phyloP scores from a whole-genome alignment of 768 basidiomycete genomes.

The Stropharia rugosoannulata region DNA sequence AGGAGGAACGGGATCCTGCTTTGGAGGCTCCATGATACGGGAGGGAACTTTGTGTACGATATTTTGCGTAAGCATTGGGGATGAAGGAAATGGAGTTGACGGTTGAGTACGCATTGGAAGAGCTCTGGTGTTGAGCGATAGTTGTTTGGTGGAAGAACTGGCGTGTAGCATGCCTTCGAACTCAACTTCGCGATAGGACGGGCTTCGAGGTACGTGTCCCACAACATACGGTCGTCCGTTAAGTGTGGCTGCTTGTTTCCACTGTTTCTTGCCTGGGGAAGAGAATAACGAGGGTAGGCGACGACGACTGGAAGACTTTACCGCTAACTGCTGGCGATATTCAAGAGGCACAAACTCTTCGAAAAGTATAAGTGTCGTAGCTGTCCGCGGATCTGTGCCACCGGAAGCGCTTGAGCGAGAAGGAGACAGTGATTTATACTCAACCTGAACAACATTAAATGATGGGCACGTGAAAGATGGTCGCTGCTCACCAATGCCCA shows the following conservation, averaged over 20 bases:
- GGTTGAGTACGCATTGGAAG: constrained; percentile 17
- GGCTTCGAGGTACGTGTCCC: constrained; percentile 55
- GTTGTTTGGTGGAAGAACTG: constrained; percentile 44
- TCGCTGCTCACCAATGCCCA: constrained; percentile 78
- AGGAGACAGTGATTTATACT: constrained; percentile 76
- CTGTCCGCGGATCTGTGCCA: constrained; percentile 65
- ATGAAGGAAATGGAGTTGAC: constrained; percentile 8
- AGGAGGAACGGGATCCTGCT: constrained; percentile 19
- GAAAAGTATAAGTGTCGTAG: constrained; percentile 74
- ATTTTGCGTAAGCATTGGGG: constrained; percentile 16
- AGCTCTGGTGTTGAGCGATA: constrained; percentile 35
- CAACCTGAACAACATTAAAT: constrained; percentile 51
- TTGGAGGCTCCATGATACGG: constrained; percentile 18
- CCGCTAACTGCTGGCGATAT: constrained; percentile 75
- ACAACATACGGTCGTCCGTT: constrained; percentile 77
- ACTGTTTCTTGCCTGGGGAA: constrained; percentile 52
- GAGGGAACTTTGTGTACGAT: constrained; percentile 18
- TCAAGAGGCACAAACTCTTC: constrained; percentile 94
- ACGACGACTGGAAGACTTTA: constrained; percentile 48
- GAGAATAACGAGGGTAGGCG: constrained; percentile 72
- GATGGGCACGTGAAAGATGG: not conserved
- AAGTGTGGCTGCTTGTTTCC: constrained; percentile 82
- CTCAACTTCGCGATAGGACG: constrained; percentile 64
- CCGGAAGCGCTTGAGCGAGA: constrained; percentile 34
- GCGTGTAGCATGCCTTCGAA: constrained; percentile 75